Conservation (phyloP, 1,284 basidiomycete genomes). For the Ceratobasidium sp. region DNA sequence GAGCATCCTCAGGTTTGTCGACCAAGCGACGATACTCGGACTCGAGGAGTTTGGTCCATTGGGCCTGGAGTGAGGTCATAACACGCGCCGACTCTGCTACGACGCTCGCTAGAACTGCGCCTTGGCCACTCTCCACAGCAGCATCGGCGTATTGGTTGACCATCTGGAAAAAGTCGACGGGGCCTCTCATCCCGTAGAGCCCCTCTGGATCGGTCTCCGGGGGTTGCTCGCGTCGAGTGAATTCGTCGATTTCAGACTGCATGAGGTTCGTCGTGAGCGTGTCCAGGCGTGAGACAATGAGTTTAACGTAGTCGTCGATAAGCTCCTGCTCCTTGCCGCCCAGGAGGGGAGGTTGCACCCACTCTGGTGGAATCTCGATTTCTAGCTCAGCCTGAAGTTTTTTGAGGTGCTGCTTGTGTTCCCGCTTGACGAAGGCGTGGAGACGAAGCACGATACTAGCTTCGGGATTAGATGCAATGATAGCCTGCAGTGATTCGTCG, state of each 20-base stretch:
- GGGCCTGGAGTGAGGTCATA: constrained; percentile 90
- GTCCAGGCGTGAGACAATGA: constrained; percentile 96
- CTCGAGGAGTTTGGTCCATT: constrained; percentile 89
- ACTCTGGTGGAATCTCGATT: constrained; percentile 82
- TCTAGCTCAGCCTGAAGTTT: constrained; percentile 60
- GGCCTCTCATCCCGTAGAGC: constrained; percentile 91
- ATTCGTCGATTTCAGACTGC: constrained; percentile 89
- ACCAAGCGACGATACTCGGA: constrained; percentile 88
- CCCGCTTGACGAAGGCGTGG: constrained; percentile 89
- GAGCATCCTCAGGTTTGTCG: constrained; percentile 89
- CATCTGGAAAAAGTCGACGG: constrained; percentile 97
- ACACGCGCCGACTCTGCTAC: constrained; percentile 90
- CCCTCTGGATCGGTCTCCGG: constrained; percentile 93
- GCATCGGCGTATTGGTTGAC: constrained; percentile 98
- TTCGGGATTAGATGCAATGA: constrained; percentile 83
- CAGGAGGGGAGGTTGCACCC: constrained; percentile 89
- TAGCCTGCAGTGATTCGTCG: constrained; percentile 77
- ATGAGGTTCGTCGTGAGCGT: constrained; percentile 97
- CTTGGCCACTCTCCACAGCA: constrained; percentile 95
- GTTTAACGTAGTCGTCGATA: constrained; percentile 94
- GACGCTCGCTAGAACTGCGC: constrained; percentile 91
- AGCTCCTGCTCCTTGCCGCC: constrained; percentile 94
- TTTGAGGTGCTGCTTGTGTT: constrained; percentile 96
- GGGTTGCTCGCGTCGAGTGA: constrained; percentile 83
- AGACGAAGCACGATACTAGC: constrained; percentile 88